Base-by-base conservation (phyloP, 306 rosid genomes). In the Oxytropis ochrocephala region DNA sequence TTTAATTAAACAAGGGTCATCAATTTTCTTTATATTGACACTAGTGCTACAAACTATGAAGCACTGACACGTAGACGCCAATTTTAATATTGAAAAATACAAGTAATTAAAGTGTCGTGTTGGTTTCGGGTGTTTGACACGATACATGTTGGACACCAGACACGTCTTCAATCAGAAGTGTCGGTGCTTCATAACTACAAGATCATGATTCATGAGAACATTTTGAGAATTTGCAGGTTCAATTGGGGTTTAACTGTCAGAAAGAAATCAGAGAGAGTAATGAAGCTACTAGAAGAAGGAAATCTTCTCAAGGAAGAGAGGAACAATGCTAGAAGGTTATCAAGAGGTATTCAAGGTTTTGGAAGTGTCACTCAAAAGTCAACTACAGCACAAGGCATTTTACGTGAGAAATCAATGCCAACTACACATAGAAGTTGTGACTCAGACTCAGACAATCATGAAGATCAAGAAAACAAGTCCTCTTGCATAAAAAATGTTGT, bases 161-260 rank as follows among this genome's bases (percentile, higher is more conserved):
- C n/a, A n/a, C n/a, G n/a, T n/a, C n/a, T n/a, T n/a, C n/a, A n/a
- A n/a, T n/a, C n/a, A n/a, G n/a, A n/a, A n/a, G n/a, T n/a, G n/a
- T n/a, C n/a, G n/a, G n/a, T n/a, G n/a, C n/a, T n/a, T n/a, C n/a
- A n/a, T n/a, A n/a, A n/a, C n/a, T n/a, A n/a, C n/a, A n/a, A n/a
- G n/a, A n/a, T n/a, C n/a, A n/a, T n/a, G n/a, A n/a, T n/a, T n/a
- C 36, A 33, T 64, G 47, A 69, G 11, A 7, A 17, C 7, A 44
- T 58, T 14, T 48, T 32, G 67, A 19, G 56, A 55, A 1, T 52
- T 30, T 41, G 67, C 88, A 94, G 97, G 83, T 94, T 94, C 85
- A 94, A 94, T 11, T 94, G 99, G 99, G 99, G 99, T 33, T 53
- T 94, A 35, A 78, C 90, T 17, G 95, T 87, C 6, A 84, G 96